Conservation (phyloP, 2,329 filamentous ascomycete species). For the Blastomyces emzantsi region DNA sequence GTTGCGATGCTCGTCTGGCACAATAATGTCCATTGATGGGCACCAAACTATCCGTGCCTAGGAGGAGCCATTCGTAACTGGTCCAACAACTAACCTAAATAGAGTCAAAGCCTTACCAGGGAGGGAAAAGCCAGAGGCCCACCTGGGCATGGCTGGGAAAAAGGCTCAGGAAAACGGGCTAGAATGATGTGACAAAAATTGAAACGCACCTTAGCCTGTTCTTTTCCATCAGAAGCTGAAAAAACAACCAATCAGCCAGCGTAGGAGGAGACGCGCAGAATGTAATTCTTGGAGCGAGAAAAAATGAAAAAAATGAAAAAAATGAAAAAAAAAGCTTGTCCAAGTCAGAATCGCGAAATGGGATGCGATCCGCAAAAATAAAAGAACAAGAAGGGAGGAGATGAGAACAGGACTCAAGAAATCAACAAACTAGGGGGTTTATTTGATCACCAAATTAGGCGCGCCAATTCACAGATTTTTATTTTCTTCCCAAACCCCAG, state of each 20-base stretch:
- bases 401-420: background rate
- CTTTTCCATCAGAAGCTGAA: background rate
- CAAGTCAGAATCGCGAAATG: background rate
- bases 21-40: background rate
- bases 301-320: background rate
- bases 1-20: background rate
- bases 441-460: background rate
- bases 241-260: background rate
- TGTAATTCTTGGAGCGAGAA: background rate
- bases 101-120: background rate
- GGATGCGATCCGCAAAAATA: background rate
- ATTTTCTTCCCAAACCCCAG: background rate
- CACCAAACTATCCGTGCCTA: background rate
- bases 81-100: background rate
- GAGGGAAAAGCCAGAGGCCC: background rate
- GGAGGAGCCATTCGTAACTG: background rate
- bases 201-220: background rate
- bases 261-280: background rate
- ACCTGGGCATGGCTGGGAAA: background rate
- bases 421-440: background rate
- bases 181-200: constrained; percentile 1
- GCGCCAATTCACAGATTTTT: background rate
- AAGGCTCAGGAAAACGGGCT: background rate
- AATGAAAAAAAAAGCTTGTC: background rate
- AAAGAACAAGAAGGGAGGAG: background rate